Evolutionary conservation across 1,139 yeast genomes (phyloP), one percentile per base, ranked within the genome.

Genomic region (Diutina neorugosa): DNA sequence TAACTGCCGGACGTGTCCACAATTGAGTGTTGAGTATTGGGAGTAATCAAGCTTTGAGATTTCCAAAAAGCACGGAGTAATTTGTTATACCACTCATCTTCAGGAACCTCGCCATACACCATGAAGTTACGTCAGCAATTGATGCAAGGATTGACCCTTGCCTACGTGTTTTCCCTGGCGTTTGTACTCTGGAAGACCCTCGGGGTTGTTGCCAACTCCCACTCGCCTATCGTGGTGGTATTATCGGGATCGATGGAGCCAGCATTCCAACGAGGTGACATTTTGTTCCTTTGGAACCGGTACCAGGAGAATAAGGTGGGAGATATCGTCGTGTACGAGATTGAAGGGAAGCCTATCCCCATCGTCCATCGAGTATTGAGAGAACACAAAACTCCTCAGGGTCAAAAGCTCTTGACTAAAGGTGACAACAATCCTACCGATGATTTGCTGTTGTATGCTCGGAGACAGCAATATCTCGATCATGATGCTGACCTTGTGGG

Each of bases 211-310:
- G 77, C 96, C 25, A 84, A 89, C 68, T 84, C 96, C 0, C 86
- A 88, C 58, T 88, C 97, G 2, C 99, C 99, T 18, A 82, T 93
- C 44, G 98, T 94, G 44, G 98, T 93, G 43, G 99, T 93, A 12
- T 78, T 93, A 51, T 89, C 98, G 1, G 99, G 98, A 5, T 93
- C 98, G 1, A 93, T 93, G 99, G 98, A 94, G 65, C 99, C 99
- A 1, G 98, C 98, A 0, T 94, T 94, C 76, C 98, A 93, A 68
- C 81, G 98, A 68, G 99, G 99, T 52, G 99, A 93, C 65, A 84
- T 94, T 46, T 72, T 93, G 56, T 84, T 93, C 63, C 74, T 93
- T 55, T 90, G 96, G 96, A 93, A 93, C 68, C 76, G 97, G 58
- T 84, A 86, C 55, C 62, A 69, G 20, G 69, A 68, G 44, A 82